Percentiles rank a stretch among this genome's conserved stretches.
phyloP scores from a whole-genome alignment of 371 early-diverging fungal species.

The Circinella minor region DNA sequence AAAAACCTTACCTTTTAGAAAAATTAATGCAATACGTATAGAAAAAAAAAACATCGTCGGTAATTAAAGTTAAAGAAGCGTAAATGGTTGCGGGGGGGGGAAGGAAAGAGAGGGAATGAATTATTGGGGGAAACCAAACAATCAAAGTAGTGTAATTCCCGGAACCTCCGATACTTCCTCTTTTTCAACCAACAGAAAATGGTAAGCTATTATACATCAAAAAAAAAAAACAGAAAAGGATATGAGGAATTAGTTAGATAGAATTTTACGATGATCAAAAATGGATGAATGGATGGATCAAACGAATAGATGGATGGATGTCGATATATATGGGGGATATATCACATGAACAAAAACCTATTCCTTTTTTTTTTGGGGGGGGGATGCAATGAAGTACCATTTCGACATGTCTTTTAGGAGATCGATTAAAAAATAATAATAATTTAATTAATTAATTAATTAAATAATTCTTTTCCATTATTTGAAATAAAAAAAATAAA shows the following conservation, averaged over 20 bases:
- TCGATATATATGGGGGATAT: background rate
- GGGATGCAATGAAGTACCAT: too few species aligned
- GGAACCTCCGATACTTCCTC: background rate
- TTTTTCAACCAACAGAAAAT: conserved; percentile 3
- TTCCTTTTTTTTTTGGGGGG: background rate
- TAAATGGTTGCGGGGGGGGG: background rate
- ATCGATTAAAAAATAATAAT: too few species aligned
- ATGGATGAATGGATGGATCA: background rate
- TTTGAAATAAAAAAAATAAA: background rate
- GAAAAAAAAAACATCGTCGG: background rate
- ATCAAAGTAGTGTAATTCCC: background rate
- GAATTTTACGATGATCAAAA: too few species aligned
- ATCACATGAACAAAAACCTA: background rate
- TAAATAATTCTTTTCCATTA: background rate
- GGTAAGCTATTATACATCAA: background rate
- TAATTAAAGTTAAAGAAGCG: conserved; percentile 2
- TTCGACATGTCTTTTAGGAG: too few species aligned
- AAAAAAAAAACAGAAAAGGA: background rate
- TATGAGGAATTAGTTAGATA: conserved; percentile 14
- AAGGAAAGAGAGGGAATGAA: too few species aligned
- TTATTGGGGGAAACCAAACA: too few species aligned
- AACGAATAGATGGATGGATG: conserved; percentile 2
- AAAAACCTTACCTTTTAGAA: background rate
- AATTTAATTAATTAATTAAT: too few species aligned
- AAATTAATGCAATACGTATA: background rate